Conservation (phyloP, 345 rosid species). For the Dimocarpus longan region DNA sequence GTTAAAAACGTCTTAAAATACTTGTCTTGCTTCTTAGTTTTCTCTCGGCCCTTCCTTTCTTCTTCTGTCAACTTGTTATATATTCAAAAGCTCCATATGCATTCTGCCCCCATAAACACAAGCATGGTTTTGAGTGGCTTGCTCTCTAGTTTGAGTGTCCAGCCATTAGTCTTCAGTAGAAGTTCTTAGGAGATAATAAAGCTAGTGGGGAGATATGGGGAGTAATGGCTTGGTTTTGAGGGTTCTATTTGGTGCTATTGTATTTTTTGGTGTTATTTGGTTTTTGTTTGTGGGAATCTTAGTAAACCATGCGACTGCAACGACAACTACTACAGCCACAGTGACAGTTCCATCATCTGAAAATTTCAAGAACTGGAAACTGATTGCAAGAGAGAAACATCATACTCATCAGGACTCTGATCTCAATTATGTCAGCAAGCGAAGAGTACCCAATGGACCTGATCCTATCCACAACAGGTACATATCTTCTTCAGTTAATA, state of each 20-base stretch:
- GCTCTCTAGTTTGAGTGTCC: slow-evolving; percentile 36
- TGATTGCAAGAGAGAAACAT: slow-evolving; percentile 34
- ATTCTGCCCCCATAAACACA: slow-evolving; percentile 35
- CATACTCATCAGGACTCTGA: slow-evolving; percentile 38
- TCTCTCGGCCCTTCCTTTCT: slow-evolving; percentile 26
- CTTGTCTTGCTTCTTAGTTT: slow-evolving; percentile 35
- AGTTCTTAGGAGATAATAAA: slow-evolving; percentile 41
- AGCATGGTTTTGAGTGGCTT: slow-evolving; percentile 45
- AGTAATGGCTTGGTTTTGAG: slow-evolving; percentile 41
- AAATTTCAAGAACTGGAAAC: slow-evolving; percentile 35
- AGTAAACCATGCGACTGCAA: slow-evolving; percentile 39
- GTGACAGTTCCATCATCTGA: slow-evolving; percentile 40
- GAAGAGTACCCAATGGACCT: slow-evolving; percentile 95
- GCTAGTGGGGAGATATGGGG: slow-evolving; percentile 39
- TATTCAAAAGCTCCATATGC: slow-evolving; percentile 32
- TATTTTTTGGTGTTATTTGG: slow-evolving; percentile 57
- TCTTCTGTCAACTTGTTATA: slow-evolving; percentile 26
- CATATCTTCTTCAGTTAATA: slow-evolving; percentile 9
- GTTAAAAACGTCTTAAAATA: slow-evolving; percentile 36
- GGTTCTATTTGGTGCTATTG: slow-evolving; percentile 43
- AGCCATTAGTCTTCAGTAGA: slow-evolving; percentile 36
- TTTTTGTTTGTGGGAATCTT: slow-evolving; percentile 55
- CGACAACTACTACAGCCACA: not conserved
- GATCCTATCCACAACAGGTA: slow-evolving; percentile 99
- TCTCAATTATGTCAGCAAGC: slow-evolving; percentile 71